Evolutionary conservation across 23 red algal species (phyloP), one percentile per base, ranked within the genome.

Genomic region (Chondrus crispus): DNA sequence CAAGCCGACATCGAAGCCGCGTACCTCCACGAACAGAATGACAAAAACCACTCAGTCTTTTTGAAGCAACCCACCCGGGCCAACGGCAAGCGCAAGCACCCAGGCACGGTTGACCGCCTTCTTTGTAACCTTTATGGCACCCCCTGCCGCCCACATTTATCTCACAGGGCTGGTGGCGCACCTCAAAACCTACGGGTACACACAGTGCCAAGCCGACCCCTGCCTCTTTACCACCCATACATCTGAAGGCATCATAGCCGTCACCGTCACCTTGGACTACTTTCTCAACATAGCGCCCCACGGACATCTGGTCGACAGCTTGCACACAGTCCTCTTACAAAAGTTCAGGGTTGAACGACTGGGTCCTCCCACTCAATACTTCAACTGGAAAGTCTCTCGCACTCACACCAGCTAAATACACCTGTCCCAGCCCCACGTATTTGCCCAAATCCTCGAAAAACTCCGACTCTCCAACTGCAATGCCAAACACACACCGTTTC

Each of bases 1-100:
- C 82, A 86, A 48, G 46, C 81, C 33, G 87, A 91, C 36, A 74
- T 91, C 7, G 81, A 42, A 3, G 32, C 87, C 4, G 72, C 50
- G 14, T 91, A 81, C 12, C 41, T 48, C 1, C 48, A 79, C 46
- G 87, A 63, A 81, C 4, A 38, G 9, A 74, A 58, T 37, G 6
- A 53, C 32, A 44, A 40, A 71, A 69, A 54, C 26, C 62, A 62
- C 66, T 53, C 87, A 19, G 49, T 81, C 8, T 81, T 46, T 40
- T 38, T 91, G 40, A 63, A 47, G 24, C 43, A 80, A 81, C 7
- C 46, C 4, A 12, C 87, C 6, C 24, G 18, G 0, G 52, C 70
- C 33, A 46, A 91, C 70, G 87, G 87, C 0, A 28, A 60, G 29
- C 48, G 35, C 19, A 64, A 49, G 49, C 19, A 63, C 28, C 12